phyloP scores from a whole-genome alignment of 1,284 basidiomycete genomes.

The Hymenochaete sp. region DNA sequence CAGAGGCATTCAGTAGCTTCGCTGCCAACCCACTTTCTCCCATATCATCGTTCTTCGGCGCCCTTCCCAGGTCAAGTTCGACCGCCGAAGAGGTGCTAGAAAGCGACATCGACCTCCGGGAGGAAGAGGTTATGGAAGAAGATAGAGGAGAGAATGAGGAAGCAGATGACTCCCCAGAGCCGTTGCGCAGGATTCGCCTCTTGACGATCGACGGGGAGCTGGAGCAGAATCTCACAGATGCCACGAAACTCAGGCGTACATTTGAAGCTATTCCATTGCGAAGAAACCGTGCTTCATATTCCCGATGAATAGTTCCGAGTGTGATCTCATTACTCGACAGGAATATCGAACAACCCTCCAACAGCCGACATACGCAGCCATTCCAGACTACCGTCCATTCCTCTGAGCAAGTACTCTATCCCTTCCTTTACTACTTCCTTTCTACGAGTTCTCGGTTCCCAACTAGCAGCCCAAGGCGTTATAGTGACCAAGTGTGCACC shows the following conservation, averaged over 20 bases:
- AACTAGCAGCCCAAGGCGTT: slow-evolving; percentile 34
- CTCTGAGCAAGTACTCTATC: slow-evolving; percentile 33
- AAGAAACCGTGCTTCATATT: slow-evolving; percentile 19
- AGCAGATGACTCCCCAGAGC: slow-evolving; percentile 60
- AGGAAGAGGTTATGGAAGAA: slow-evolving; percentile 68
- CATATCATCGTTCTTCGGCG: slow-evolving; percentile 30
- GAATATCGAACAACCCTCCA: too few relatives aligned
- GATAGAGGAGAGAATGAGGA: slow-evolving; percentile 69
- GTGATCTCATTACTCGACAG: too few relatives aligned
- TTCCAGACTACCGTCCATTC: slow-evolving; percentile 26
- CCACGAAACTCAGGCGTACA: slow-evolving; percentile 28
- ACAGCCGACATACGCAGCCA: slow-evolving; percentile 24
- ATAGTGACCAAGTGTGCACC: slow-evolving; percentile 42
- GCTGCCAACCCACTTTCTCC: slow-evolving; percentile 44
- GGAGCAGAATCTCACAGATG: slow-evolving; percentile 23
- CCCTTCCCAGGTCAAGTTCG: slow-evolving; percentile 25
- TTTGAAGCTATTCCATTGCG: slow-evolving; percentile 36
- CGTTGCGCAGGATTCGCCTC: slow-evolving; percentile 34
- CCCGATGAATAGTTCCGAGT: too few relatives aligned
- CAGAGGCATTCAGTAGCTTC: slow-evolving; percentile 49
- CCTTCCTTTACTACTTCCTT: slow-evolving; percentile 42
- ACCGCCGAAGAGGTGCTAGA: slow-evolving; percentile 57
- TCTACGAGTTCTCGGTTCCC: slow-evolving; percentile 37
- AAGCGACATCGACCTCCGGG: slow-evolving; percentile 59
- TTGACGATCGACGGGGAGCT: slow-evolving; percentile 27